Base-by-base conservation (phyloP, 306 rosid species). In the Delonix regia region DNA sequence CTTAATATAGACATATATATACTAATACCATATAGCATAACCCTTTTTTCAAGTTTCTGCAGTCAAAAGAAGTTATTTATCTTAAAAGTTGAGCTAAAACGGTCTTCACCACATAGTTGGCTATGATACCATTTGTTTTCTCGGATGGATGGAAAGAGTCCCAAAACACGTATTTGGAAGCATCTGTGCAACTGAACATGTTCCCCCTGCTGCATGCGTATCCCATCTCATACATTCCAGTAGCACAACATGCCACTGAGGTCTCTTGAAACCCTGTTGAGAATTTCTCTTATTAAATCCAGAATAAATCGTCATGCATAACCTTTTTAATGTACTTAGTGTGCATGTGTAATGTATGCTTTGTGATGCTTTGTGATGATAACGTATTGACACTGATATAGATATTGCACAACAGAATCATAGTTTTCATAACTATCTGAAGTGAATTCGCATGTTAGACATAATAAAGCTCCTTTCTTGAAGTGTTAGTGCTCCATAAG, bases 141-240 rank as follows among this genome's bases (percentile, higher is more conserved):
- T 86, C 87, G 0, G 90, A 70, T 13, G 90, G 90, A 83, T 86
- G 90, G 71, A 86, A 86, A 74, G 90, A 70, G 33, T 86, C 90
- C 90, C 90, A 86, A 45, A 86, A 94, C 30, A 94, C 86, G 36
- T 62, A 94, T 77, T 94, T 90, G 48, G 72, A 80, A 14, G 98
- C 98, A 85, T 94, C 94, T 3, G 65, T 7, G 74, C 98, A 94
- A 47, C 97, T 94, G 73, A 79, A 85, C 73, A 88, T 87, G 33
- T 11, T 78, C 0, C 81, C 57, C 41, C 93, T 80, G 30, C 80
- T 89, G 90, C 98, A 94, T 21, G 95, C 86, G 72, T 92, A 94
- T 60, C 98, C 89, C 97, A 94, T 92, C 82, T 94, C 98, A 11
- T 79, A 92, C 84, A 90, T 86, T 71, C 98, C 98, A 13, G 97